phyloP scores from a whole-genome alignment of 1,139 yeast species.

The Diutina rugosa region DNA sequence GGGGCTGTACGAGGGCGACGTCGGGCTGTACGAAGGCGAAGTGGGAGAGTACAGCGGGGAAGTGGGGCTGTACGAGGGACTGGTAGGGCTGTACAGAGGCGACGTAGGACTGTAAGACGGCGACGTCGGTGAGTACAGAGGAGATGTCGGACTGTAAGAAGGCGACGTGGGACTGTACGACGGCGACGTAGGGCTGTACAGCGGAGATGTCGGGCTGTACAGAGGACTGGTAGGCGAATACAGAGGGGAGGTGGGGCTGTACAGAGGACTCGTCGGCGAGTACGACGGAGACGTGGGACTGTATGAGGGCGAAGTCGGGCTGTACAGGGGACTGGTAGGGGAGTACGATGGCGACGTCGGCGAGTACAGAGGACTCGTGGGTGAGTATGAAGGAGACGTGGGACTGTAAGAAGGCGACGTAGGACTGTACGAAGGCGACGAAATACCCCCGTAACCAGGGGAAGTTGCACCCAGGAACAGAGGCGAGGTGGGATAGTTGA shows the following conservation, averaged over 20 bases:
- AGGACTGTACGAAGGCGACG: constrained; percentile 44
- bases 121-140: constrained; percentile 7
- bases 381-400: constrained; percentile 43
- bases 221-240: constrained; percentile 66
- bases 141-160: constrained; percentile 6
- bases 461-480: constrained; percentile 27
- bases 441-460: constrained; percentile 48
- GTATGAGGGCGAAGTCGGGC: constrained; percentile 59
- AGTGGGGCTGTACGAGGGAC: constrained; percentile 2
- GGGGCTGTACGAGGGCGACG: constrained; percentile 1
- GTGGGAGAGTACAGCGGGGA: constrained; percentile 2
- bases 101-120: constrained; percentile 6
- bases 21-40: constrained; percentile 2
- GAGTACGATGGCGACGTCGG: constrained; percentile 63
- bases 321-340: constrained; percentile 65
- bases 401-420: constrained; percentile 51
- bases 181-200: constrained; percentile 43
- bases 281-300: constrained; percentile 59
- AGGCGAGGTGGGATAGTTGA: constrained; percentile 41
- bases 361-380: constrained; percentile 62
- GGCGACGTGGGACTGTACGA: constrained; percentile 16
- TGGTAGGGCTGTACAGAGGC: constrained; percentile 3
- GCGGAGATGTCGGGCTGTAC: constrained; percentile 53
- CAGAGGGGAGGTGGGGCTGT: constrained; percentile 52
- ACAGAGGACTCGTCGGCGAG: constrained; percentile 58